Evolutionary conservation across 108 stramenopile genomes (phyloP).

Genomic region (Asterionellopsis glacialis): DNA sequence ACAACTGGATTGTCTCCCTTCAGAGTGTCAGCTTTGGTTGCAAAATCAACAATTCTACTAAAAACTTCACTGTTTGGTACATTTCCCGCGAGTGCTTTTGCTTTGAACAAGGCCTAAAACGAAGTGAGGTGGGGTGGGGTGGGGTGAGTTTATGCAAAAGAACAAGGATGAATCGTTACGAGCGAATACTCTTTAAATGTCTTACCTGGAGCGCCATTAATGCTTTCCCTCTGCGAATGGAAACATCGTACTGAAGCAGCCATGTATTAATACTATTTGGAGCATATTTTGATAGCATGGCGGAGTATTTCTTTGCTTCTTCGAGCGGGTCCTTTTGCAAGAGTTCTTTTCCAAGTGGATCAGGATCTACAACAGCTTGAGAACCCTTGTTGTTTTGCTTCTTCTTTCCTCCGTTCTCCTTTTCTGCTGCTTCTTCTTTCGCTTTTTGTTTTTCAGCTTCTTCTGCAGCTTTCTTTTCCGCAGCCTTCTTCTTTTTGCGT

Average conservation of each 20-base stretch:
- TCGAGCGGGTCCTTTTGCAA: conserved; percentile 70
- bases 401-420: conserved; percentile 24
- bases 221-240: conserved; percentile 83
- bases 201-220: conserved; percentile 82
- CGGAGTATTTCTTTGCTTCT: conserved; percentile 76
- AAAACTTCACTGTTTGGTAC: conserved; percentile 39
- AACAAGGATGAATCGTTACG: background rate
- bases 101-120: conserved; percentile 53
- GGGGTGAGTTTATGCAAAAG: background rate
- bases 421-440: conserved; percentile 27
- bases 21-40: conserved; percentile 19
- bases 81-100: conserved; percentile 30
- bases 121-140: background rate
- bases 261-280: conserved; percentile 73
- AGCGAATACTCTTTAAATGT: background rate
- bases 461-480: conserved; percentile 40
- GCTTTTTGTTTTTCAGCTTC: conserved; percentile 13
- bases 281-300: conserved; percentile 72
- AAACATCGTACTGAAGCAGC: conserved; percentile 86
- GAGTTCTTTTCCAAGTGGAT: conserved; percentile 86
- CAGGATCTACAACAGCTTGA: conserved; percentile 61
- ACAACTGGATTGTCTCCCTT: conserved; percentile 17
- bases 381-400: conserved; percentile 45
- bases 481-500: conserved; percentile 72
- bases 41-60: conserved; percentile 66